Evolutionary conservation across 176 grass and related monocot genomes (phyloP), one percentile per base, ranked within the genome.

Genomic region (Oryza rufipogon): DNA sequence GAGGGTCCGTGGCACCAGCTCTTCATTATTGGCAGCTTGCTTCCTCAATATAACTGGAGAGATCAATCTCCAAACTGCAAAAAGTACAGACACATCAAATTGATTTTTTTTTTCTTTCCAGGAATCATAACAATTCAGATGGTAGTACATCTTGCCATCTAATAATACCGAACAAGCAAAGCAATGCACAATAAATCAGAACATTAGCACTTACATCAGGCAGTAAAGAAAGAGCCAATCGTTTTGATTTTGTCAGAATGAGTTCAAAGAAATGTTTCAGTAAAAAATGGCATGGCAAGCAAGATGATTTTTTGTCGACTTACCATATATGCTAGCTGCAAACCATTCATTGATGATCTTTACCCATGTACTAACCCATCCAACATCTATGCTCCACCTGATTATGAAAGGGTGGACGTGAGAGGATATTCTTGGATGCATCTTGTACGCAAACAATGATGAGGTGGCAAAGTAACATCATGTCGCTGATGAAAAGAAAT

Each of bases 301-400:
- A 56, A 34, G 32, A 66, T 1, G 44, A 38, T 56, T 19, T 56
- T 56, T n/a, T 45, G 25, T 6, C 3, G 10, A 80, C 93, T 93
- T 90, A 93, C 96, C 82, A 7, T 95, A 98, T 38, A 95, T 91
- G 86, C 83, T 92, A 54, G 86, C 89, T 23, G 96, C 91, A 41
- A 98, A 75, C 91, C 83, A 98, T 95, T 95, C 87, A 38, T 91
- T 96, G 48, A 92, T 87, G 81, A 95, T 92, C 67, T 98, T 98
- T 30, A 98, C 84, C 89, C 93, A 98, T 75, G 93, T 94, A 74
- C 96, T 98, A 34, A 80, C 88, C 96, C 93, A 96, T 32, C 93
- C 96, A 76, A 94, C 86, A 88, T 98, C 93, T 83, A 95, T 95
- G 74, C 93, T 98, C 93, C 96, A 94, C 72, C 96, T 98, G 89